Conservation (phyloP, 2,329 filamentous ascomycete genomes). For the Ilyonectria robusta region DNA sequence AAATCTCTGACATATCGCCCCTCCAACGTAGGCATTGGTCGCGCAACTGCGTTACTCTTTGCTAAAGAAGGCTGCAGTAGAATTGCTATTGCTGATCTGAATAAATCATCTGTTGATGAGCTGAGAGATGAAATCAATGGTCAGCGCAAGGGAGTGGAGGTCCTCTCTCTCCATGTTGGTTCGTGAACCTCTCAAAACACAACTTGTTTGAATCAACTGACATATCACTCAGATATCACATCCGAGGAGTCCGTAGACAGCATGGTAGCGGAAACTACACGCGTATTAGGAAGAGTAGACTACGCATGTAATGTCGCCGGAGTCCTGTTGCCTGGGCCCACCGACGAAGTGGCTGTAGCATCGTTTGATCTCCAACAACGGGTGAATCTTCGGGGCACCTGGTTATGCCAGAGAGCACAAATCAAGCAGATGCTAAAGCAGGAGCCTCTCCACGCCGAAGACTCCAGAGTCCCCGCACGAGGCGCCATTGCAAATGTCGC, state of each 20-base stretch:
- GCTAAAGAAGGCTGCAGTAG: conserved; percentile 10
- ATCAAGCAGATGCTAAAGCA: conserved; percentile 14
- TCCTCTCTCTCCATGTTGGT: conserved; percentile 6
- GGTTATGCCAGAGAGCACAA: conserved; percentile 7
- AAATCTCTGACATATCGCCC: background rate
- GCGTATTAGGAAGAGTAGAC: conserved; percentile 9
- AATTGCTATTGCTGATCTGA: conserved; percentile 10
- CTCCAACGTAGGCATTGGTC: background rate
- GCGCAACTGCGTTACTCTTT: conserved; percentile 2
- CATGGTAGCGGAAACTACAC: background rate
- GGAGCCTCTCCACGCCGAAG: conserved; percentile 3
- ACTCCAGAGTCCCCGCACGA: background rate
- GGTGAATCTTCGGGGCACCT: conserved; percentile 17
- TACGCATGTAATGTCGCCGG: conserved; percentile 18
- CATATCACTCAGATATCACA: background rate
- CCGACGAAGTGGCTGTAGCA: background rate
- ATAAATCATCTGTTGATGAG: background rate
- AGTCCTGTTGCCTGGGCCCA: conserved; percentile 9
- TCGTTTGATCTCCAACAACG: conserved; percentile 6
- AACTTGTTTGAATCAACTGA: background rate
- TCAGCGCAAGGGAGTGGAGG: background rate
- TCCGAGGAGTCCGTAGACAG: conserved; percentile 8
- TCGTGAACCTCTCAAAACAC: background rate
- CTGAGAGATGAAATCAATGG: background rate
- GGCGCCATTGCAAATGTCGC: conserved; percentile 18